A percentile compares a stretch with the other conserved stretches of the same genome.
Evolutionary conservation across 164 flowering plant species (phyloP).

Genomic region (Aristolochia fimbriata): DNA sequence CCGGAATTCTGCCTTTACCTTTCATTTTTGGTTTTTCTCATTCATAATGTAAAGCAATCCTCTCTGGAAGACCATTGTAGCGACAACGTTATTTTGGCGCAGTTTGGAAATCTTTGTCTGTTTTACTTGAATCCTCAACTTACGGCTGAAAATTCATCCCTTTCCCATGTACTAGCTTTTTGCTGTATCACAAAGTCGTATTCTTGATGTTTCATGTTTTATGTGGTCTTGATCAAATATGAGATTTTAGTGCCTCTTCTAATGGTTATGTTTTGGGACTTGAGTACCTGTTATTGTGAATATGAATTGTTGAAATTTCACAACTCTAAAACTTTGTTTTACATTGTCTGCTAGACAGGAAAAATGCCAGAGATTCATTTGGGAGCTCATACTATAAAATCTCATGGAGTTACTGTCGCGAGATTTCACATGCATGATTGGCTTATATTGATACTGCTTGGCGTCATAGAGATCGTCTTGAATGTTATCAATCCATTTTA

Average conservation of each 20-base stretch:
- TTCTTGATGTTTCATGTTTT: too few species aligned
- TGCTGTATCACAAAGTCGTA: too few species aligned
- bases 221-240: too few species aligned
- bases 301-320: not conserved
- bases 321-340: not conserved
- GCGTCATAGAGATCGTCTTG: constrained; percentile 32
- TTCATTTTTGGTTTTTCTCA: too few species aligned
- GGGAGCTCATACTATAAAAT: constrained; percentile 25
- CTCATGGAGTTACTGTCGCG: constrained; percentile 41
- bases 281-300: not conserved
- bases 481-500: constrained; percentile 54
- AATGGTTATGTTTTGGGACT: not conserved
- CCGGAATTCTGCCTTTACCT: too few species aligned
- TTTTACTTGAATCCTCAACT: too few species aligned
- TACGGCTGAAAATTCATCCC: too few species aligned
- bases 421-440: constrained; percentile 53
- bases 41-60: too few species aligned
- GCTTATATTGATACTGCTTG: constrained; percentile 65
- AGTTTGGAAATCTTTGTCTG: too few species aligned
- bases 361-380: constrained; percentile 17
- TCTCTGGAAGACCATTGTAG: too few species aligned
- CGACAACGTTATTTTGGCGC: too few species aligned
- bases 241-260: not conserved
- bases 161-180: too few species aligned
- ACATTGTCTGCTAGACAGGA: constrained; percentile 3